phyloP scores from a whole-genome alignment of 2,329 filamentous ascomycete species.

The Exutisphaerella laricina region DNA sequence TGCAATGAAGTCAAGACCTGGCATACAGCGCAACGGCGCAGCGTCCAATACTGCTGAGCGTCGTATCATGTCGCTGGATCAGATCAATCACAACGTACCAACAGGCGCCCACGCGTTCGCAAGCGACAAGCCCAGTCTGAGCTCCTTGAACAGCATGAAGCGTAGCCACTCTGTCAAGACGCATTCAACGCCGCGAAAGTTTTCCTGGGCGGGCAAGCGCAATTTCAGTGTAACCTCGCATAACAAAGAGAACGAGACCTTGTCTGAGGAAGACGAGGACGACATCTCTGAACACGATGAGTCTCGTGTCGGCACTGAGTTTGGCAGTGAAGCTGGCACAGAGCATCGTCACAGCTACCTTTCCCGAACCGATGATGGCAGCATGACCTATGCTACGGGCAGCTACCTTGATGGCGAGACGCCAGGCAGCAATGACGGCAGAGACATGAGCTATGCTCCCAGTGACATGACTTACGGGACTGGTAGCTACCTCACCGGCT shows the following conservation, averaged over 20 bases:
- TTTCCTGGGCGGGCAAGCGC: conserved; percentile 32
- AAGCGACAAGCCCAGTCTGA: conserved; percentile 25
- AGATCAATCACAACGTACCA: conserved; percentile 73
- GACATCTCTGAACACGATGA: conserved; percentile 25
- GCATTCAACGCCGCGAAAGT: conserved; percentile 27
- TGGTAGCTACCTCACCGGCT: conserved; percentile 46
- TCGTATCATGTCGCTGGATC: conserved; percentile 82
- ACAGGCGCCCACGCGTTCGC: conserved; percentile 38
- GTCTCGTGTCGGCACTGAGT: conserved; percentile 18
- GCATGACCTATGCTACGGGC: conserved; percentile 27
- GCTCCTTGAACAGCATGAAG: conserved; percentile 26
- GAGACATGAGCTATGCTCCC: conserved; percentile 38
- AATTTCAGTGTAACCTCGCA: conserved; percentile 23
- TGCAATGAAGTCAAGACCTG: conserved; percentile 48
- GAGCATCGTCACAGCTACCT: conserved; percentile 23
- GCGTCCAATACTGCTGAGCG: conserved; percentile 45
- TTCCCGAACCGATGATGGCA: conserved; percentile 22
- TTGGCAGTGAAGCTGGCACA: conserved; percentile 19
- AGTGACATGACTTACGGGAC: conserved; percentile 45
- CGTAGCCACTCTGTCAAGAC: conserved; percentile 37
- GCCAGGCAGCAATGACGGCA: conserved; percentile 25
- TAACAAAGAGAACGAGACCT: conserved; percentile 46
- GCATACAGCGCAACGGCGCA: conserved; percentile 37
- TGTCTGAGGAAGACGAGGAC: conserved; percentile 41
- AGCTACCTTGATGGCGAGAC: conserved; percentile 32